Percentiles rank a stretch among this genome's conserved stretches.
phyloP scores from a whole-genome alignment of 306 rosid species.

The Begonia fuchsioides region DNA sequence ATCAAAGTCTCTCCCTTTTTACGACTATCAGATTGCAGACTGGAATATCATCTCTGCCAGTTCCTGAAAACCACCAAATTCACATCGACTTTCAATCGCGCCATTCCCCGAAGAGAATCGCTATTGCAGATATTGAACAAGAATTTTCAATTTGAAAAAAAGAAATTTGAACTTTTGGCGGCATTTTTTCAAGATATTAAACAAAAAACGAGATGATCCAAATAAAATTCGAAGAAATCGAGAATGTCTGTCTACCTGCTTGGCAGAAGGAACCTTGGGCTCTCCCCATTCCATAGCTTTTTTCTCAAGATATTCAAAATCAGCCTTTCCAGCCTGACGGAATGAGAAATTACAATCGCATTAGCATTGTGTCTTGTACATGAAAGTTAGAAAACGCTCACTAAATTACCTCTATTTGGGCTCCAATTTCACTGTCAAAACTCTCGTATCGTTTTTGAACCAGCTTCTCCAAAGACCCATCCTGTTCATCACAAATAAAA shows the following conservation, averaged over 20 bases:
- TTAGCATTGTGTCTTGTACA: too few species aligned
- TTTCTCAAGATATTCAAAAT: slow-evolving; percentile 83
- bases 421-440: slow-evolving; percentile 70
- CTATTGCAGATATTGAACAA: not conserved
- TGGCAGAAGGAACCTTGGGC: slow-evolving; percentile 75
- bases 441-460: slow-evolving; percentile 66
- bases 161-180: too few species aligned
- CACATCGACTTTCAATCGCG: not conserved
- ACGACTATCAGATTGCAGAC: slow-evolving; percentile 29
- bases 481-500: slow-evolving; percentile 29
- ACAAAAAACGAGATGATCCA: too few species aligned
- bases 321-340: slow-evolving; percentile 78
- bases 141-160: too few species aligned
- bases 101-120: not conserved
- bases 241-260: slow-evolving; percentile 53
- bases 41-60: slow-evolving; percentile 93
- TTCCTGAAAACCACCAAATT: slow-evolving; percentile 63
- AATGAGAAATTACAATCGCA: not conserved
- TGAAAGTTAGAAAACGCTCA: not conserved
- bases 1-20: too few species aligned
- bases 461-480: slow-evolving; percentile 74
- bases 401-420: slow-evolving; percentile 54
- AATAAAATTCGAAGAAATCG: not conserved
- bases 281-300: slow-evolving; percentile 82
- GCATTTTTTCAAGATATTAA: too few species aligned